These are phyloP conservation scores for Pelargonium citronellum DNA, from an alignment of 441 rosid species.

Conservation along the genomic window DNA sequence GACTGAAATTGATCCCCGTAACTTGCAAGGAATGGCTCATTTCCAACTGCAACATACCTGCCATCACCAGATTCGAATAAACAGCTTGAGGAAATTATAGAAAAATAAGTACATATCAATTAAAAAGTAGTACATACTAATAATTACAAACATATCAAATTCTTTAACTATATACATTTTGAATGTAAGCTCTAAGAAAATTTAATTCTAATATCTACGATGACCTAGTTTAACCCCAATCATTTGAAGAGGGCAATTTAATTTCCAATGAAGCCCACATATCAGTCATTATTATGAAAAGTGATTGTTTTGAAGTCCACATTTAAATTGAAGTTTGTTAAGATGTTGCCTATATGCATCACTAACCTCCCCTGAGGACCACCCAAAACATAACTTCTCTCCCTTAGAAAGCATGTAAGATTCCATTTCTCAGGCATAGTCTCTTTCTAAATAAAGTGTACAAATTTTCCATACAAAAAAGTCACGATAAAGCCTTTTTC, in stretches of 20 bases:
- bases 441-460: background rate
- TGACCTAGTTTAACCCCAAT: background rate
- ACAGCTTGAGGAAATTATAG: constrained; percentile 10
- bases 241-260: background rate
- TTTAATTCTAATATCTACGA: background rate
- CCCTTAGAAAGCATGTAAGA: background rate
- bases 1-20: constrained; percentile 62
- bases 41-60: constrained; percentile 79
- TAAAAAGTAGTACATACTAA: background rate
- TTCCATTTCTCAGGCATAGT: background rate
- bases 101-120: background rate
- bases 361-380: background rate
- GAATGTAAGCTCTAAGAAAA: background rate
- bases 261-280: background rate
- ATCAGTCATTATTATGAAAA: background rate
- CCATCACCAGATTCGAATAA: background rate
- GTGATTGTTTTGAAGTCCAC: background rate
- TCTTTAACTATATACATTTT: background rate
- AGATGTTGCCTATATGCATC: background rate
- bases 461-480: background rate
- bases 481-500: background rate
- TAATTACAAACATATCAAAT: background rate
- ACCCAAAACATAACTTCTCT: background rate
- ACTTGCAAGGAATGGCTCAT: constrained; percentile 80
- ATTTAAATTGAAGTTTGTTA: background rate